phyloP scores from a whole-genome alignment of 2,329 filamentous ascomycete genomes.

The Trichoderma sp. region DNA sequence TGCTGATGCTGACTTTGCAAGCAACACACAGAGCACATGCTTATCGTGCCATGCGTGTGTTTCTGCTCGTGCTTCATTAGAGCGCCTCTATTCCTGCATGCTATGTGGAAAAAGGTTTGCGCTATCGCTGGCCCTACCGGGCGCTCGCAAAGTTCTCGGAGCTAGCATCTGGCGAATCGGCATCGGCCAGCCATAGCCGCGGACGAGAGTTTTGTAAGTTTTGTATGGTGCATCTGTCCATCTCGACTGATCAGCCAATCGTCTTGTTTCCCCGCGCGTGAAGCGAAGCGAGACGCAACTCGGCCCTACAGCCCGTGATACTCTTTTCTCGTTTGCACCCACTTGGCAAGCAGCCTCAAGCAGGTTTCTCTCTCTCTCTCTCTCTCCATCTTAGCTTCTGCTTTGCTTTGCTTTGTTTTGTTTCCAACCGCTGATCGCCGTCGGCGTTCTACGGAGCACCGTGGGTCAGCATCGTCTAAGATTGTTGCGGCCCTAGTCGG shows the following conservation, averaged over 20 bases:
- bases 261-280: background rate
- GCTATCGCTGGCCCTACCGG: conserved; percentile 5
- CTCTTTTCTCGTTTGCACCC: background rate
- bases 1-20: background rate
- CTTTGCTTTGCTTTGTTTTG: background rate
- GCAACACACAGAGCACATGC: background rate
- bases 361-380: background rate
- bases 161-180: conserved; percentile 6
- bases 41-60: background rate
- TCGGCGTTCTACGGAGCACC: conserved; percentile 1
- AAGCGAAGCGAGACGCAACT: background rate
- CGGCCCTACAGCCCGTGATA: conserved; percentile 11
- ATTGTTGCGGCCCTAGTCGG: conserved; percentile 1
- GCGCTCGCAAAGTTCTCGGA: background rate
- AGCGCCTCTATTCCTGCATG: background rate
- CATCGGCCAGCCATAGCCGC: background rate
- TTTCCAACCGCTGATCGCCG: conserved; percentile 4
- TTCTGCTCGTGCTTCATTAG: background rate
- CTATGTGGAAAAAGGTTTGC: conserved; percentile 11
- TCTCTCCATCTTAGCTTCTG: background rate
- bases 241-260: background rate
- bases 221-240: background rate
- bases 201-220: background rate
- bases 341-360: background rate
- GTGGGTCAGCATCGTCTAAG: conserved; percentile 10